Evolutionary conservation across 2,329 filamentous ascomycete species (phyloP), one percentile per base, ranked within the genome.

Genomic region (Thermomyces lanuginosus): DNA sequence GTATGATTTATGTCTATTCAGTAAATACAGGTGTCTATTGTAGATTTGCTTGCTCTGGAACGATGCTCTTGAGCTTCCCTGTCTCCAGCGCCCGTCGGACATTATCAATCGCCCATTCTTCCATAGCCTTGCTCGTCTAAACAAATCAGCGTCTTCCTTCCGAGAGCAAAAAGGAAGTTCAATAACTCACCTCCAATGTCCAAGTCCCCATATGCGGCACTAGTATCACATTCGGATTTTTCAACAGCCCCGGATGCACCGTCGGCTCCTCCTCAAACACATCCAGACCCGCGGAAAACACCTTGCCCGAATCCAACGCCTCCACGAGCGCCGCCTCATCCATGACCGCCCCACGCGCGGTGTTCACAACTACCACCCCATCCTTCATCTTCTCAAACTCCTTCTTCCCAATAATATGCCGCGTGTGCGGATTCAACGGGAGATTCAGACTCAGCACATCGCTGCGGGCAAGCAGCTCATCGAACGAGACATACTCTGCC

Each of bases 171-270:
- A 26, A 26, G 9, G 8, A 13, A 6, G 21, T 22, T 8, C 1
- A 2, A 16, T 10, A 12, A 44, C 45, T 37, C 33, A 56, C 53
- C 58, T 77, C 80, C 15, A 72, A 57, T 0, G 78, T 86, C 64
- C 69, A 82, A 0, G 82, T 91, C 0, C 81, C 81, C 77, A 91
- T 79, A 50, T 91, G 82, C 27, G 82, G 82, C 18, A 91, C 56
- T 15, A 92, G 60, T 41, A 86, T 60, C 12, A 80, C 78, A 38
- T 70, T 66, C 2, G 69, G 69, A 44, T 86, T 84, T 9, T 58
- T 55, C 8, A 84, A 39, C 21, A 91, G 58, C 1, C 75, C 77
- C 0, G 72, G 72, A 43, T 89, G 78, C 15, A 91, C 58, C 31
- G 68, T 61, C 0, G 82, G 82, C 51, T 91, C 81, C 19, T 83